Evolutionary conservation across 805 yeast genomes (phyloP).

Genomic region (Candida namnaoensis): DNA sequence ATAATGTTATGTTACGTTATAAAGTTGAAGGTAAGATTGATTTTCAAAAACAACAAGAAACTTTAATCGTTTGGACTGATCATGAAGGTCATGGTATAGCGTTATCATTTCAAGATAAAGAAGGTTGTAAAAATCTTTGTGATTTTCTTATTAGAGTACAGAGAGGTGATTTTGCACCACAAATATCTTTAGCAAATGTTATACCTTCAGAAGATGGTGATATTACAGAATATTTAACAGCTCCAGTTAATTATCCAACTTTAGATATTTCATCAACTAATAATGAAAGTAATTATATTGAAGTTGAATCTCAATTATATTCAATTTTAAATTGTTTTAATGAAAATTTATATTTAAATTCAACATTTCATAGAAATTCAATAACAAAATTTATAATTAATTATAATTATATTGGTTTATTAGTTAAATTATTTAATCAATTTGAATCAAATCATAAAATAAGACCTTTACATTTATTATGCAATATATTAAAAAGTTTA

Average conservation of each 20-base stretch:
- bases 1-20: conserved; percentile 53
- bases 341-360: conserved; percentile 41
- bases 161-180: conserved; percentile 42
- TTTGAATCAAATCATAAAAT: conserved; percentile 49
- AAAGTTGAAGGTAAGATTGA: conserved; percentile 67
- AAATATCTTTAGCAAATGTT: conserved; percentile 68
- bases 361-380: conserved; percentile 54
- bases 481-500: conserved; percentile 65
- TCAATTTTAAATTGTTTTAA: conserved; percentile 47
- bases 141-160: conserved; percentile 71
- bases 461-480: conserved; percentile 52
- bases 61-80: conserved; percentile 92
- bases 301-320: conserved; percentile 19
- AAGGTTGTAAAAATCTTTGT: conserved; percentile 79
- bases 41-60: conserved; percentile 91
- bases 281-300: conserved; percentile 1
- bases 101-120: conserved; percentile 82
- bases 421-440: conserved; percentile 43
- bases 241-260: conserved; percentile 67
- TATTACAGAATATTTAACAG: conserved; percentile 69
- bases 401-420: conserved; percentile 39
- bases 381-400: conserved; percentile 48
- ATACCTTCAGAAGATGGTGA: conserved; percentile 41
- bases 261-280: conserved; percentile 38
- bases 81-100: conserved; percentile 67